Evolutionary conservation across 2,329 filamentous ascomycete genomes (phyloP).

Genomic region (Periconia sp.): DNA sequence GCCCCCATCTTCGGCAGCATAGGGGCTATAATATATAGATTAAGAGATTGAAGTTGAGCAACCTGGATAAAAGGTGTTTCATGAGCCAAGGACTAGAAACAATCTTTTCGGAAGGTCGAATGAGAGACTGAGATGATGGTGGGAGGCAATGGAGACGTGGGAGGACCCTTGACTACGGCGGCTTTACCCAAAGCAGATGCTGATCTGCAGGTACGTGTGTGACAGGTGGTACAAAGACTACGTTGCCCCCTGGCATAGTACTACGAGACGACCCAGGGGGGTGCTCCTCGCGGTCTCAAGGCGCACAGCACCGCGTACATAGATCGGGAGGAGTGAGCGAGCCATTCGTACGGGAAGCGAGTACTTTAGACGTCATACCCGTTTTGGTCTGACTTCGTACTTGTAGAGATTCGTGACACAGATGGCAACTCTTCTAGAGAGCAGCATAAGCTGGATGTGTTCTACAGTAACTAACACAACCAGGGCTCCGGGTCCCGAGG

Average conservation of each 20-base stretch:
- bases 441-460: slow-evolving; percentile 1
- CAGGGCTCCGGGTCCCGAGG: slow-evolving; percentile 9
- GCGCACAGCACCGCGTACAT: slow-evolving; percentile 3
- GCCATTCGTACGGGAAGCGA: slow-evolving; percentile 1
- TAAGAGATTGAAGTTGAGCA: slow-evolving; percentile 12
- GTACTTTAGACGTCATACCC: too few relatives aligned
- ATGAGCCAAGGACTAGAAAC: slow-evolving; percentile 24
- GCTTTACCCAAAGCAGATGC: slow-evolving; percentile 26
- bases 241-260: slow-evolving; percentile 16
- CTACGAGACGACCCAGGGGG: slow-evolving; percentile 14
- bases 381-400: too few relatives aligned
- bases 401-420: too few relatives aligned
- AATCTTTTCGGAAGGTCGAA: slow-evolving; percentile 32
- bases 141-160: slow-evolving; percentile 26
- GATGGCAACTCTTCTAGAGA: too few relatives aligned
- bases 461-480: slow-evolving; percentile 1
- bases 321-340: slow-evolving; percentile 6
- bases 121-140: slow-evolving; percentile 24
- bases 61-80: slow-evolving; percentile 18
- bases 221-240: slow-evolving; percentile 13
- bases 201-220: slow-evolving; percentile 32
- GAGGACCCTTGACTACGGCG: slow-evolving; percentile 21
- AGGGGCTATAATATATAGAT: slow-evolving; percentile 29
- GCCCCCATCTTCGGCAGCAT: slow-evolving; percentile 20
- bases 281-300: slow-evolving; percentile 8